Evolutionary conservation across 495 filamentous ascomycete species (phyloP), one percentile per base, ranked within the genome.

Genomic region (Trichoderma orchidacearum): DNA sequence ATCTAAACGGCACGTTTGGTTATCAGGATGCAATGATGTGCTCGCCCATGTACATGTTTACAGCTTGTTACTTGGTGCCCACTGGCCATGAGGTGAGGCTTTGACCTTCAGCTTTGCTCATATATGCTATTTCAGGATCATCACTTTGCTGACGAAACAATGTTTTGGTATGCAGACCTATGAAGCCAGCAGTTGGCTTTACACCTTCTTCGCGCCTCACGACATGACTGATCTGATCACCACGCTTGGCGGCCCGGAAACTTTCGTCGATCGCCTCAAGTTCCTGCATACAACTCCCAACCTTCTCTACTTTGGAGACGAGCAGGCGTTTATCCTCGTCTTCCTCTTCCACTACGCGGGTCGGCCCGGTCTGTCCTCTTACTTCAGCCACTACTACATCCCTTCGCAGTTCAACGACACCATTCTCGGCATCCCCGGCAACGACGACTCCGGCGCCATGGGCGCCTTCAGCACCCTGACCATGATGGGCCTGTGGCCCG

Each of bases 1-100:
- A 79, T 54, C 60, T 79, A 17, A 86, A 89, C 58, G 73, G 75
- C 18, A 83, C 82, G 2, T 89, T 81, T 79, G 82, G 75, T 3
- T 86, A 75, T 31, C 85, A 88, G 61, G 78, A 89, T 59, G 85
- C 85, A 0, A 74, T 85, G 5, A 77, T 79, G 54, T 90, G 86
- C 64, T 80, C 11, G 1, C 30, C 30, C 11, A 30, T 53, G 51
- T 30, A 11, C 12, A 3, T 6, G n/a, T 30, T 30, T 2, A 4
- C 15, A 0, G 51, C 2, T 13, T 53, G 51, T 23, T 53, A 53
- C 18, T 23, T 53, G 51, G 30, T 30, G 8, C 51, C 51, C 11
- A 53, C 28, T 18, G 51, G 51, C 51, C 51, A 53, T 8, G 51
- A 53, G 41, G 41, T 48, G 21, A 48, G 41, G 27, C 9, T 25